Evolutionary conservation across 768 basidiomycete genomes (phyloP), one percentile per base, ranked within the genome.

Genomic region (Leucosporidium yakuticum): DNA sequence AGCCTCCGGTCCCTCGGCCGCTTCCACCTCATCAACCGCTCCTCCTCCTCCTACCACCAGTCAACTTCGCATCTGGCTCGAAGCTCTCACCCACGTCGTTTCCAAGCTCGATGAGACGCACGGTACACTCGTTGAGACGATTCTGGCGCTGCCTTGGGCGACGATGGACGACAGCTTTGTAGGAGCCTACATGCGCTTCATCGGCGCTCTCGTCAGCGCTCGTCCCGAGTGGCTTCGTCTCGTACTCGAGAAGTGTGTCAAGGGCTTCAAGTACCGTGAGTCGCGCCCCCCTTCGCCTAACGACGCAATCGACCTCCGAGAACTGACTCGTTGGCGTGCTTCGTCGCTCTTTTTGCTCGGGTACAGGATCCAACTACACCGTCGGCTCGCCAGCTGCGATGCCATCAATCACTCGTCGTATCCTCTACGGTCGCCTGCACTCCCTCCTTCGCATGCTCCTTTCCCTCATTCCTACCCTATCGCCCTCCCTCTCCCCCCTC

Each of bases 131-230:
- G 87, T 97, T 48, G 86, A 93, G 69, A 91, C 93, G 20, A 85
- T 98, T 66, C 82, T 97, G 53, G 83, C 83, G 69, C 83, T 97
- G 76, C 91, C 92, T 19, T 99, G 96, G 96, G 87, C 89, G 21
- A 89, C 86, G n/a, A 85, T 91, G 79, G 78, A 78, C 32, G 93
- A 95, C 76, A 80, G 81, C 44, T 89, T 95, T 71, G 92, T 94
- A 62, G 88, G 88, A 79, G 86, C 87, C 7, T 97, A 95, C 79
- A 88, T 87, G 49, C 84, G 88, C 47, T 96, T 96, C 77, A 85
- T 92, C 58, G 90, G 91, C 32, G 90, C 94, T 82, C 85, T 99
- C 50, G 84, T 95, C 73, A 91, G 89, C 69, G 91, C 95, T 29
- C 82, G 88, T 69, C 90, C 94, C 68, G 91, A 96, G 80, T 97